Evolutionary conservation across 352 stramenopile species (phyloP).

Genomic region (Globisporangium barbulae): DNA sequence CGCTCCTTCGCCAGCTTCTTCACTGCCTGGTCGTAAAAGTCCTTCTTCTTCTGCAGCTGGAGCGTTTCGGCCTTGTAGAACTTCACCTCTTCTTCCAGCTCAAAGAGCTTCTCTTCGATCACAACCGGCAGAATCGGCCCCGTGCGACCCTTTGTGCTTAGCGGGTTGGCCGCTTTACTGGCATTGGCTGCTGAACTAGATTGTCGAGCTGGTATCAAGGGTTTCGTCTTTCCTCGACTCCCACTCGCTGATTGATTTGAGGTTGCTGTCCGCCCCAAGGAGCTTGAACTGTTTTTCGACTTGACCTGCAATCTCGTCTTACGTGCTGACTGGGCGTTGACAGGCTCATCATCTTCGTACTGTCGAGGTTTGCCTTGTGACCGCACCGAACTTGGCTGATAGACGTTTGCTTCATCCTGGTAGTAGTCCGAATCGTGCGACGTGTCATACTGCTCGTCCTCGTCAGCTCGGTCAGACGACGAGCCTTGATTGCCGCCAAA

Average conservation of each 20-base stretch:
- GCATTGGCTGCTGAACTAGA: neutral
- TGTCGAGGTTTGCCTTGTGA: neutral
- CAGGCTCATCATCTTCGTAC: neutral
- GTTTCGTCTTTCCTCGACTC: neutral
- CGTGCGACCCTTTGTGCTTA: constrained; percentile 3
- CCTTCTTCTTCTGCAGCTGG: constrained; percentile 68
- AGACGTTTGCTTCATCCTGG: neutral
- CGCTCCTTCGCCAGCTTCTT: constrained; percentile 54
- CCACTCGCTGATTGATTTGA: constrained; percentile 6
- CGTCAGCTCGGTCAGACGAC: neutral
- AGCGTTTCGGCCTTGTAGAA: constrained; percentile 84
- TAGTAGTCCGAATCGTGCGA: constrained; percentile 11
- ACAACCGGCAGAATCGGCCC: constrained; percentile 45
- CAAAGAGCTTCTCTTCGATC: constrained; percentile 78
- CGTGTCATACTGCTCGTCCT: constrained; percentile 12
- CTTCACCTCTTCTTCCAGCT: constrained; percentile 83
- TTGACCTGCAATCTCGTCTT: neutral
- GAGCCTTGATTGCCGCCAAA: constrained; percentile 23
- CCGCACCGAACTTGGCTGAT: neutral
- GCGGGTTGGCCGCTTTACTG: neutral
- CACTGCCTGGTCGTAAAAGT: constrained; percentile 59
- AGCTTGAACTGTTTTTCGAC: neutral
- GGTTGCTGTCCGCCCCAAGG: neutral
- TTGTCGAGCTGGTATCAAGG: neutral
- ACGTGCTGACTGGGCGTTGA: neutral